Evolutionary conservation across 140 eudicot species (phyloP).

Genomic region (Ambrosia hybrid): DNA sequence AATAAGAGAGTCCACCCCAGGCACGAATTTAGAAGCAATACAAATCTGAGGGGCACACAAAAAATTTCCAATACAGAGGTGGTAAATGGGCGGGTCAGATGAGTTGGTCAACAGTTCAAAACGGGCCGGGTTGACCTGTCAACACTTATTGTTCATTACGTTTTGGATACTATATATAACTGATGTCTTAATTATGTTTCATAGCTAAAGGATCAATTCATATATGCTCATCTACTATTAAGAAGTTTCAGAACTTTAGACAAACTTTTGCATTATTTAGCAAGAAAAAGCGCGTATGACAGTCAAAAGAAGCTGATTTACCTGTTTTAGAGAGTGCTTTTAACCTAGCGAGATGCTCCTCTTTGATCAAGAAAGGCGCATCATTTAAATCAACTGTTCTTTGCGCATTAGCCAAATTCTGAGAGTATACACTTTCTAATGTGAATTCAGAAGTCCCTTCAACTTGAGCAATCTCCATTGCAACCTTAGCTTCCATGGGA

Average conservation of each 20-base stretch:
- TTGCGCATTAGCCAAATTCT: conserved; percentile 53
- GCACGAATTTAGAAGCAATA: no score
- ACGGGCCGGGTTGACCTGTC: neutral
- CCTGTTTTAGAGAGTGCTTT: conserved; percentile 93
- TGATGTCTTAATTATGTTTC: neutral
- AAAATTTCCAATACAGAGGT: neutral
- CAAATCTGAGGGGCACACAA: no score
- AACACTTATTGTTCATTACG: neutral
- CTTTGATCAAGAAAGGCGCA: conserved; percentile 81
- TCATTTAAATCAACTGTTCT: conserved; percentile 82
- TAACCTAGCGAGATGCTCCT: conserved; percentile 76
- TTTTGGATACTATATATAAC: conserved; percentile 1
- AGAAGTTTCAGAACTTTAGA: neutral
- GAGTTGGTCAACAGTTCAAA: neutral
- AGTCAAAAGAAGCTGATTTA: conserved; percentile 15
- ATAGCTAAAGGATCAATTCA: no score
- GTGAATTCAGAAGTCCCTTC: conserved; percentile 77
- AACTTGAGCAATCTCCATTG: conserved; percentile 97
- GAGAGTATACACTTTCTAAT: conserved; percentile 41
- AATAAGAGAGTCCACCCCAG: no score
- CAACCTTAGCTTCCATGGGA: conserved; percentile 96
- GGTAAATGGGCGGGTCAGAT: neutral
- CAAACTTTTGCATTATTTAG: neutral
- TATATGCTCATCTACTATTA: no score
- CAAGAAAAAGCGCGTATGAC: neutral